Evolutionary conservation across 2,329 filamentous ascomycete species (phyloP).

Genomic region (Claviceps cyperi): DNA sequence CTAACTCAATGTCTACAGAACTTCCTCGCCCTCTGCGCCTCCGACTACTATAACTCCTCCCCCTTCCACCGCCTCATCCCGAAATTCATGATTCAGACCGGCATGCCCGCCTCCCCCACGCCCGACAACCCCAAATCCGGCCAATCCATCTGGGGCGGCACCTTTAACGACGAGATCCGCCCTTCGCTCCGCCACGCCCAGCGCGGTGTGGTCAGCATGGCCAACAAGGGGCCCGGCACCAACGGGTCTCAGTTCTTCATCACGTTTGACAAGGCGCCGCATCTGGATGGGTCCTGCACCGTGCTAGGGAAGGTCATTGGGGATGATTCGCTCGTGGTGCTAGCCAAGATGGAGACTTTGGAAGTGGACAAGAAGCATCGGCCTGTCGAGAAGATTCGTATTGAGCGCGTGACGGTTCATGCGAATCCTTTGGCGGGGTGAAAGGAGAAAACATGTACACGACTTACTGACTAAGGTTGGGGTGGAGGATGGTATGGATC

Average conservation of each 20-base stretch:
- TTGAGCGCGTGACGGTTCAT: slow-evolving; percentile 59
- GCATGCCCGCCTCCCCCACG: slow-evolving; percentile 42
- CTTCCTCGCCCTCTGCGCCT: slow-evolving; percentile 76
- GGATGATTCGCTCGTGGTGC: slow-evolving; percentile 47
- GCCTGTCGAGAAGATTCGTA: slow-evolving; percentile 50
- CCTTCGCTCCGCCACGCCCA: slow-evolving; percentile 53
- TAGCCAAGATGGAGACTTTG: slow-evolving; percentile 57
- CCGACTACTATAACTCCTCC: slow-evolving; percentile 58
- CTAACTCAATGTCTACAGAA: slow-evolving; percentile 36
- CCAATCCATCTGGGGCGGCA: slow-evolving; percentile 56
- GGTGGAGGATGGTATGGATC: too few relatives aligned
- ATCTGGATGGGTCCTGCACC: slow-evolving; percentile 73
- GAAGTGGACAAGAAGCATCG: slow-evolving; percentile 67
- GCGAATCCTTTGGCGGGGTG: slow-evolving; percentile 62
- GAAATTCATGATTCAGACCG: slow-evolving; percentile 68
- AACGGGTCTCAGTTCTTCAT: slow-evolving; percentile 77
- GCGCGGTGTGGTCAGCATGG: slow-evolving; percentile 62
- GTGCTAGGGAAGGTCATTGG: slow-evolving; percentile 65
- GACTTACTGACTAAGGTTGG: too few relatives aligned
- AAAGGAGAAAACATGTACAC: neutral
- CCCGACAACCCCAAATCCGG: slow-evolving; percentile 52
- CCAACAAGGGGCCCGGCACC: slow-evolving; percentile 59
- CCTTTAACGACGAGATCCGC: slow-evolving; percentile 71
- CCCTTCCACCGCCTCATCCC: slow-evolving; percentile 72
- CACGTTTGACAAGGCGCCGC: slow-evolving; percentile 60